Conservation (phyloP, 495 filamentous ascomycete genomes). For the Daldinia loculata region DNA sequence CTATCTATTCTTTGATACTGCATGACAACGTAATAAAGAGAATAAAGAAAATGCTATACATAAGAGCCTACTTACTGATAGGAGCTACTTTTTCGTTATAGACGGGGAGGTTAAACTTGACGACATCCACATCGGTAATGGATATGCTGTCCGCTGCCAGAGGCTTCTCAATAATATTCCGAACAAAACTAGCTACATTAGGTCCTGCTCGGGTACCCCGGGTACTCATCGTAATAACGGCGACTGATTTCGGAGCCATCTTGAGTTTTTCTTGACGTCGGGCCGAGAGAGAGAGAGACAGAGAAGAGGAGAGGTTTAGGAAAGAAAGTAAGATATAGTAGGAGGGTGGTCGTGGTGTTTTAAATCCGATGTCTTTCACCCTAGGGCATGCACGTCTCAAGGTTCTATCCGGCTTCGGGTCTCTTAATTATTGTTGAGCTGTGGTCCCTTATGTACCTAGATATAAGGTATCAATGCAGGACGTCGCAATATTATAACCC, state of each 20-base stretch:
- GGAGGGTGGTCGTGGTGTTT: background rate
- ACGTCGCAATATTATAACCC: background rate
- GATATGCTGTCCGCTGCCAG: slow-evolving; percentile 33
- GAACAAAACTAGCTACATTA: slow-evolving; percentile 48
- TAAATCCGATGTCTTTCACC: background rate
- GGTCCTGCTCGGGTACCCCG: slow-evolving; percentile 50
- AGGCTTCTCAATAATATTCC: slow-evolving; percentile 44
- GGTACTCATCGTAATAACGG: slow-evolving; percentile 52
- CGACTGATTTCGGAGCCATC: slow-evolving; percentile 50
- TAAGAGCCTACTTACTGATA: slow-evolving; percentile 40
- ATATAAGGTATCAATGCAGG: slow-evolving; percentile 1
- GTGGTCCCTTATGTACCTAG: too few species aligned
- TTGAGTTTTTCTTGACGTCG: slow-evolving; percentile 6
- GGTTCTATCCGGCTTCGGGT: background rate
- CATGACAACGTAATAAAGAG: background rate
- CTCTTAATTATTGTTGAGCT: background rate
- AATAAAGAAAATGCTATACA: background rate
- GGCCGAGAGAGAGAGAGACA: background rate
- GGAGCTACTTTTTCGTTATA: slow-evolving; percentile 64
- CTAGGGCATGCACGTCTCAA: background rate
- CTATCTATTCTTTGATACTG: background rate
- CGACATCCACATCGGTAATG: slow-evolving; percentile 58
- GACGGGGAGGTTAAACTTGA: slow-evolving; percentile 63
- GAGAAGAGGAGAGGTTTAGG: background rate
- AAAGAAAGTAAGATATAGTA: background rate